Conservation (phyloP, 495 filamentous ascomycete genomes). For the Terfezia claveryi region DNA sequence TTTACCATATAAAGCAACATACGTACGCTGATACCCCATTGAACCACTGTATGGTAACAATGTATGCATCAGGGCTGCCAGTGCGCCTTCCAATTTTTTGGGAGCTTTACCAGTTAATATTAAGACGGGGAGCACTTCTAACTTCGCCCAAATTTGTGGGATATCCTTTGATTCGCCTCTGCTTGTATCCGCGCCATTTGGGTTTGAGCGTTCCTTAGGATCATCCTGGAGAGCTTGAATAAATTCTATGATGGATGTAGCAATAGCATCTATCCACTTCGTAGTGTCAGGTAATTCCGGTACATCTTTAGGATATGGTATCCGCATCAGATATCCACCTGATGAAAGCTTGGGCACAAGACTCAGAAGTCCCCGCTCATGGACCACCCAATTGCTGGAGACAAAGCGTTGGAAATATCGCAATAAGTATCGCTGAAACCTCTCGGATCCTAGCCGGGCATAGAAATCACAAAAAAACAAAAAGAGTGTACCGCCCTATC, state of each 20-base stretch:
- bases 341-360: conserved; percentile 45
- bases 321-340: conserved; percentile 24
- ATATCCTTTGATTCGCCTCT: too few species aligned
- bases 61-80: not conserved
- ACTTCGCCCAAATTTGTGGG: too few species aligned
- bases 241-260: conserved; percentile 11
- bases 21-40: not conserved
- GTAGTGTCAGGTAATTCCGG: not conserved
- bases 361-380: conserved; percentile 45
- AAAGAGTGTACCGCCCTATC: conserved; percentile 28
- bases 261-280: not conserved
- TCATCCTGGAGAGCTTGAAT: too few species aligned
- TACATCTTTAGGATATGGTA: not conserved
- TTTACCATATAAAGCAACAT: not conserved
- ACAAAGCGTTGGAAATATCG: conserved; percentile 42
- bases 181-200: too few species aligned
- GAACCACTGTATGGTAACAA: not conserved
- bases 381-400: conserved; percentile 36
- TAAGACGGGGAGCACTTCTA: too few species aligned
- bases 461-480: conserved; percentile 65
- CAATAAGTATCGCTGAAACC: conserved; percentile 54
- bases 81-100: too few species aligned
- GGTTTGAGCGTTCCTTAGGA: too few species aligned
- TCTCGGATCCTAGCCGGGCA: conserved; percentile 44
- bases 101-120: too few species aligned